Evolutionary conservation across 1,139 yeast genomes (phyloP), one percentile per base, ranked within the genome.

Genomic region (Yamadazyma sp.): DNA sequence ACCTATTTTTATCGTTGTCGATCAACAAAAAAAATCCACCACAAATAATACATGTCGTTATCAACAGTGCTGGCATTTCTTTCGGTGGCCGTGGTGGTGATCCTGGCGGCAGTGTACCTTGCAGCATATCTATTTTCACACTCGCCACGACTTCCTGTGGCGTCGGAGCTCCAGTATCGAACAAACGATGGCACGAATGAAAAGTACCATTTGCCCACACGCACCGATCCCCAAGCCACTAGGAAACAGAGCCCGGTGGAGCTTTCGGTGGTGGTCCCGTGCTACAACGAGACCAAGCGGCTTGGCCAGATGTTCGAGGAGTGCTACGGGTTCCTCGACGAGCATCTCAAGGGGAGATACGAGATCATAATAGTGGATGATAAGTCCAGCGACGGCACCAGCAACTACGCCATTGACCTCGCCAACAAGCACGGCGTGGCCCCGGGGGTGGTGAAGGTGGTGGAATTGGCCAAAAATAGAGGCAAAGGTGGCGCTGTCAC

Each of bases 401-500:
- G 81, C 8, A 73, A 76, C 26, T 84, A 72, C 55, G 95, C 96
- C 4, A 59, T 92, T 29, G 58, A 71, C 16, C 73, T 86, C 61
- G 95, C 96, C 1, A 49, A 51, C 5, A 58, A 71, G 26, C 71
- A 71, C 47, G 59, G 65, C 2, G 61, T 87, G 38, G 45, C 59
- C 22, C 82, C 89, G 0, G 86, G 81, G 38, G 72, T 73, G 32
- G 55, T 94, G 58, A 71, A 91, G 47, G 91, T 88, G 31, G 73
- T 88, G 22, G 76, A 75, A 49, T 71, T 92, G 45, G 77, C 65
- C 29, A 62, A 78, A 47, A 92, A 92, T 58, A 73, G 98, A 52
- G 98, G 98, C 22, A 92, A 92, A 63, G 98, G 98, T 16, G 98
- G 98, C 7, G 98, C 98, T 0, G 98, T 94, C 0, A 81, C 95